Evolutionary conservation across 371 early-diverging fungal genomes (phyloP).

Genomic region (Mortierella sp.): DNA sequence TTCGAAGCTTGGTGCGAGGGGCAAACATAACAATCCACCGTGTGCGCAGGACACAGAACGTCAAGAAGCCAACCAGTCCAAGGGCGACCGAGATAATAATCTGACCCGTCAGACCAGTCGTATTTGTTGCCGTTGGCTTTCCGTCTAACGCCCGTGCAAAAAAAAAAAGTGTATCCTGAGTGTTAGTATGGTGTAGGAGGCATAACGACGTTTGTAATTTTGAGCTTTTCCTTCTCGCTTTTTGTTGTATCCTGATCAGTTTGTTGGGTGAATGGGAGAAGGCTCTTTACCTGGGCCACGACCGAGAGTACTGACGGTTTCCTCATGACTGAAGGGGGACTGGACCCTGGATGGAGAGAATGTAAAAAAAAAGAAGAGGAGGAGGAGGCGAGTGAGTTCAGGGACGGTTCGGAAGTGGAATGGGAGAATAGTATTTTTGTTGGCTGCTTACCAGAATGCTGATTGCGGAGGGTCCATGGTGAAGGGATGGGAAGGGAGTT

Average conservation of each 20-base stretch:
- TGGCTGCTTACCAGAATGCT: slow-evolving; percentile 7
- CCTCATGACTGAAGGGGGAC: slow-evolving; percentile 3
- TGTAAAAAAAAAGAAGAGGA: neutral
- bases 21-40: slow-evolving; percentile 72
- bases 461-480: slow-evolving; percentile 17
- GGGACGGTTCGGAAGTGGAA: neutral
- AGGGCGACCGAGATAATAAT: slow-evolving; percentile 62
- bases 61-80: slow-evolving; percentile 60
- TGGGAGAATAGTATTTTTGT: neutral
- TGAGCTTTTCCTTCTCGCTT: neutral
- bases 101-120: slow-evolving; percentile 61
- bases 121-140: slow-evolving; percentile 52
- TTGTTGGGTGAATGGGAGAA: neutral
- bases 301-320: neutral
- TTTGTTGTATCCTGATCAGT: neutral
- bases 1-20: slow-evolving; percentile 72
- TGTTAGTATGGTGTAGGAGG: slow-evolving; percentile 61
- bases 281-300: neutral
- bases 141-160: neutral
- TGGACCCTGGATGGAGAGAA: slow-evolving; percentile 12
- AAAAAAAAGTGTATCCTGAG: slow-evolving; percentile 50
- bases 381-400: neutral
- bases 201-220: neutral
- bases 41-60: slow-evolving; percentile 67
- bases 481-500: neutral